A percentile compares a stretch with the other conserved stretches of the same genome.
These are phyloP conservation scores for Colletotrichum sp. DNA, from an alignment of 2,329 filamentous ascomycete genomes.

Conservation along the genomic window DNA sequence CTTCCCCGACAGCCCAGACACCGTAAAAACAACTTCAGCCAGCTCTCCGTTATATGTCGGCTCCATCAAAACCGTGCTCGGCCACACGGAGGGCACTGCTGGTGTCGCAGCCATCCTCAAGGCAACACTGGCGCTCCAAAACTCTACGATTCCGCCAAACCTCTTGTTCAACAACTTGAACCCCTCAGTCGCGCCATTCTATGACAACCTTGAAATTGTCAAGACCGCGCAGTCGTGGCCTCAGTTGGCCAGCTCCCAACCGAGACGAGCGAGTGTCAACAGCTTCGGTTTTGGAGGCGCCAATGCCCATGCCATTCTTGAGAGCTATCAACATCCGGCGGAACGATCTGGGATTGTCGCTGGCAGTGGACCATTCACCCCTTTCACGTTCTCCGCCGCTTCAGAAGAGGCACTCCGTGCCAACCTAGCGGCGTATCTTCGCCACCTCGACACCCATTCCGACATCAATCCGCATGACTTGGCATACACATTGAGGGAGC, in stretches of 20 bases:
- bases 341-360: not conserved
- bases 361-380: not conserved
- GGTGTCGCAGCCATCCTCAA: constrained; percentile 33
- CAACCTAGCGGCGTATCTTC: constrained; percentile 7
- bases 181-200: constrained; percentile 29
- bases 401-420: constrained; percentile 25
- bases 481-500: not conserved
- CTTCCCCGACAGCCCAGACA: constrained; percentile 23
- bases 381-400: constrained; percentile 20
- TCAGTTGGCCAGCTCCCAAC: not conserved
- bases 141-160: constrained; percentile 30
- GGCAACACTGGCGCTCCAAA: constrained; percentile 22
- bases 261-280: constrained; percentile 22
- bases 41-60: constrained; percentile 23
- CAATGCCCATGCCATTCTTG: constrained; percentile 46
- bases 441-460: constrained; percentile 19
- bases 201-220: constrained; percentile 17
- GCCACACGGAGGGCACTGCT: constrained; percentile 30
- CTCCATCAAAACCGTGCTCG: constrained; percentile 32
- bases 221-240: constrained; percentile 23
- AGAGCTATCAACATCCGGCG: not conserved
- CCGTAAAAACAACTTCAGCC: constrained; percentile 35
- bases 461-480: not conserved
- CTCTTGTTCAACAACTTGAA: constrained; percentile 32
- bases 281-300: constrained; percentile 51